Conservation (phyloP, 805 yeast genomes). For the Maudiozyma turicensis region DNA sequence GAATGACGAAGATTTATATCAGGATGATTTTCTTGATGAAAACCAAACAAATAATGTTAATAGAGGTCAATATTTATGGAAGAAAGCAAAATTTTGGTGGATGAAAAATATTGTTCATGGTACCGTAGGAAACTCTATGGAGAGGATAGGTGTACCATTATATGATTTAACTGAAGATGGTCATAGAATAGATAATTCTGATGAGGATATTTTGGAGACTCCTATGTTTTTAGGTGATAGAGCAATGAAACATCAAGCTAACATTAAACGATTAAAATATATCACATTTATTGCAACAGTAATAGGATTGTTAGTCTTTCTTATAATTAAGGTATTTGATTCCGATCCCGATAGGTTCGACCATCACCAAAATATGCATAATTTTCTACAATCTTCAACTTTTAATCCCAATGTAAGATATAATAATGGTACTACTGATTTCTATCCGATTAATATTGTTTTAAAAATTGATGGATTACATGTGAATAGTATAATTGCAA, state of each 20-base stretch:
- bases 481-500: constrained; percentile 52
- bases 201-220: neutral
- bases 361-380: neutral
- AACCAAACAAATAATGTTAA: constrained; percentile 1
- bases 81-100: constrained; percentile 7
- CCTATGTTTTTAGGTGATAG: neutral
- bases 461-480: constrained; percentile 85
- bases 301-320: neutral
- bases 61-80: constrained; percentile 12
- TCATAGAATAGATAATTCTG: constrained; percentile 1
- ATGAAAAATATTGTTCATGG: neutral
- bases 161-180: constrained; percentile 16
- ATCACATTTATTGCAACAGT: neutral
- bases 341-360: neutral
- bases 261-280: neutral
- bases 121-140: neutral
- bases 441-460: constrained; percentile 70
- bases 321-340: constrained; percentile 2
- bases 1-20: neutral
- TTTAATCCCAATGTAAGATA: constrained; percentile 13
- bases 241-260: neutral
- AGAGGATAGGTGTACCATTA: constrained; percentile 13
- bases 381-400: neutral
- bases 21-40: constrained; percentile 1
- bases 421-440: constrained; percentile 55